Base-by-base conservation (phyloP, 768 basidiomycete species). In the Lentinula edodes region DNA sequence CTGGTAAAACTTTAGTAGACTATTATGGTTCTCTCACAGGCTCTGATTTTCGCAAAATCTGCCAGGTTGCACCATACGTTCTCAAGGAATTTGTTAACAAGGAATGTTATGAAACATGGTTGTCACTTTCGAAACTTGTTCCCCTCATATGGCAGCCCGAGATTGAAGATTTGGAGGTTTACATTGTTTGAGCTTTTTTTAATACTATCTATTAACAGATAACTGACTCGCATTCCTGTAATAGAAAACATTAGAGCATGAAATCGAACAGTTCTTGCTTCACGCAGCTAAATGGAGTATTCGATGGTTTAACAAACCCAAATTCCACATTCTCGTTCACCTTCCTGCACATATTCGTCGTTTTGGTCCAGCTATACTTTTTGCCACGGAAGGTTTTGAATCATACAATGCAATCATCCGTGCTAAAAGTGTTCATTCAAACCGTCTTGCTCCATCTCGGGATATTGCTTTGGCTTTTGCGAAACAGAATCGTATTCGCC, bases 361-460 rank as follows among this genome's bases (percentile, higher is more conserved):
- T 0, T 55, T 42, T 55, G 53, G 32, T 16, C 42, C 56, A 18
- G 20, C 56, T 0, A 58, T 58, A 6, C 16, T 58, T 1, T 58
- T 58, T 58, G 56, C 56, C 1, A 58, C 62, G 0, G 71, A 72
- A 52, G 60, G 41, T 0, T 72, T 69, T 55, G 71, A 72, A 51
- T 70, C 67, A 2, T 70, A 62, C 62, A 70, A 72, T 61, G 64
- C 61, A 5, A 62, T 72, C 5, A 68, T 70, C 3, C 64, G 69
- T 0, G 28, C 54, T 0, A 61, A 64, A 1, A 69, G 68, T 32
- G 59, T 69, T 0, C 65, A 65, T 34, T 61, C 58, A 1, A 72
- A 70, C 3, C 28, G 28, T 0, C 3, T 28, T 2, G 28, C 28
- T 3, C 28, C 28, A 2, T 28, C 28, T 0, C 41, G 58, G 1